phyloP scores from a whole-genome alignment of 176 grass and related monocot genomes.

The Rhynchospora breviuscula region DNA sequence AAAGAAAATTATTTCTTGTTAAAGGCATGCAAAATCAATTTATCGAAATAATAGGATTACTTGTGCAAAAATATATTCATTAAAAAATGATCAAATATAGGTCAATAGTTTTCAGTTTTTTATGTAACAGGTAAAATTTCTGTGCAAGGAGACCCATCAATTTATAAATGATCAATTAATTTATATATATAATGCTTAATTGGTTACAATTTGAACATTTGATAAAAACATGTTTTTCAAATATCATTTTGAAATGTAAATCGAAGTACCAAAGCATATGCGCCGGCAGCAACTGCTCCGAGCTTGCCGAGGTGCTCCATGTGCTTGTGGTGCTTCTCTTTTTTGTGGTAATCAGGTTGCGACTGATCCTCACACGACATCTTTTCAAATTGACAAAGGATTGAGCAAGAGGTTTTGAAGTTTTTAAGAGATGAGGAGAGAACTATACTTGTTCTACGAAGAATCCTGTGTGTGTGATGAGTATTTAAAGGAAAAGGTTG shows the following conservation, averaged over 20 bases:
- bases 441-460: neutral
- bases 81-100: neutral
- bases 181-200: no score
- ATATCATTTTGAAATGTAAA: neutral
- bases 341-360: constrained; percentile 35
- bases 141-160: neutral
- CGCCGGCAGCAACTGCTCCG: constrained; percentile 44
- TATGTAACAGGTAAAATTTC: neutral
- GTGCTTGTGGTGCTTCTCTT: constrained; percentile 73
- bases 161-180: no score
- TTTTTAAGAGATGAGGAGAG: neutral
- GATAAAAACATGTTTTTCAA: neutral
- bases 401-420: neutral
- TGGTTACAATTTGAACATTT: neutral
- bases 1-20: neutral
- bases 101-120: neutral
- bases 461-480: neutral
- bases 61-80: neutral
- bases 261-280: constrained; percentile 44
- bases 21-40: neutral
- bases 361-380: constrained; percentile 17
- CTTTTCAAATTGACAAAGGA: neutral
- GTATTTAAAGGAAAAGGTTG: neutral
- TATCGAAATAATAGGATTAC: neutral
- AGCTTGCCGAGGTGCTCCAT: constrained; percentile 49